A percentile compares a stretch with the other conserved stretches of the same genome.
Evolutionary conservation across 306 rosid species (phyloP).

Genomic region (Citrullus amarus): DNA sequence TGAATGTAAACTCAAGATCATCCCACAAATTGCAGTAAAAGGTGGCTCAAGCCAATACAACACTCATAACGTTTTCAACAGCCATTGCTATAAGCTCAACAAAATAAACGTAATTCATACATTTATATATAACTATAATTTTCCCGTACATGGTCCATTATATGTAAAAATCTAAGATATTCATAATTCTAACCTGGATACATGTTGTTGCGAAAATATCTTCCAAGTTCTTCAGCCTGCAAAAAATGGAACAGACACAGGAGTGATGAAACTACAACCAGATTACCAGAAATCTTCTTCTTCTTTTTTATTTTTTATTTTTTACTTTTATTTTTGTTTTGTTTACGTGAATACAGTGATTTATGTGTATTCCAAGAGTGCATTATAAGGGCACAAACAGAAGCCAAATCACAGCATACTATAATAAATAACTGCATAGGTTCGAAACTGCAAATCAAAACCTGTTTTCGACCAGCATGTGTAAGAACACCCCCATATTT

Average conservation of each 20-base stretch:
- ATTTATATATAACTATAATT: background rate
- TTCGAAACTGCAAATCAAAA: slow-evolving; percentile 9
- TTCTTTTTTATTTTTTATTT: too few relatives aligned
- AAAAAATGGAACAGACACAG: slow-evolving; percentile 12
- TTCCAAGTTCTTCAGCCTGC: slow-evolving; percentile 98
- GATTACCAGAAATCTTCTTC: background rate
- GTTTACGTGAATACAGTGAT: background rate
- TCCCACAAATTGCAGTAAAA: background rate
- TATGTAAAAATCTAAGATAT: slow-evolving; percentile 10
- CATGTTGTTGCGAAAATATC: slow-evolving; percentile 89
- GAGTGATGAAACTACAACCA: slow-evolving; percentile 7
- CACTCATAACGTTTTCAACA: background rate
- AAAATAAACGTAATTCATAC: background rate
- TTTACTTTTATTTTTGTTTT: background rate
- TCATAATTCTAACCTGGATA: slow-evolving; percentile 63
- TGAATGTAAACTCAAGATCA: background rate
- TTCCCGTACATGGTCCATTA: background rate
- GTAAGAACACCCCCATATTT: slow-evolving; percentile 99
- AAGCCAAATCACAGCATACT: background rate
- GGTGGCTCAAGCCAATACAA: background rate
- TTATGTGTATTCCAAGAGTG: background rate
- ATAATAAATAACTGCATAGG: background rate
- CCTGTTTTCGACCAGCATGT: slow-evolving; percentile 99
- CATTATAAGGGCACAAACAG: background rate
- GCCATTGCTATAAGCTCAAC: background rate